These are phyloP conservation scores for Aspergillus biplanus DNA, from an alignment of 495 filamentous ascomycete species.

Conservation along the genomic window DNA sequence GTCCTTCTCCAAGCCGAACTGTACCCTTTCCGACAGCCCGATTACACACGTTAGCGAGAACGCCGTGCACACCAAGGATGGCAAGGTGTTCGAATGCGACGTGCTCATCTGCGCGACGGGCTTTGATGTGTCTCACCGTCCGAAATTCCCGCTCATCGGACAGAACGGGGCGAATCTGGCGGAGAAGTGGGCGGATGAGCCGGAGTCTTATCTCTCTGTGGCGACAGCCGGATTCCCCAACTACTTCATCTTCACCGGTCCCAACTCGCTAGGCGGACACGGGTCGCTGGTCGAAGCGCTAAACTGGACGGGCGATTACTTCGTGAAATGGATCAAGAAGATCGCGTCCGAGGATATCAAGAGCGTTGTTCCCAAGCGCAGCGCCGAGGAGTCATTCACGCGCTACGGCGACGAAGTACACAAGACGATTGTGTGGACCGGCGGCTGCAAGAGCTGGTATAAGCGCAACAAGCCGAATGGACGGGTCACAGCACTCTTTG, in stretches of 20 bases:
- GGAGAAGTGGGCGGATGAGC: constrained; percentile 37
- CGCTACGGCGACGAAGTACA: constrained; percentile 46
- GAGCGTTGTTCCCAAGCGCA: constrained; percentile 42
- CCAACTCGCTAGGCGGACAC: constrained; percentile 40
- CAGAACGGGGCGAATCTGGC: constrained; percentile 37
- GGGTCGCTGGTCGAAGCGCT: constrained; percentile 51
- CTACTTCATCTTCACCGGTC: constrained; percentile 41
- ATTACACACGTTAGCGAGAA: constrained; percentile 39
- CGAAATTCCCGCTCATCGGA: constrained; percentile 42
- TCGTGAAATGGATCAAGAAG: constrained; percentile 53
- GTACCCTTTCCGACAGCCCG: constrained; percentile 27
- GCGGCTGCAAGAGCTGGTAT: constrained; percentile 52
- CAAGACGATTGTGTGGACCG: constrained; percentile 50
- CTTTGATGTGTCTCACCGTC: constrained; percentile 50
- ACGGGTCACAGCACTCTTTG: constrained; percentile 47
- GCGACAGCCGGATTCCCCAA: constrained; percentile 35
- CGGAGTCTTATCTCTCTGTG: constrained; percentile 34
- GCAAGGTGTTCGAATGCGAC: constrained; percentile 50
- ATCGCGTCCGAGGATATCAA: constrained; percentile 52
- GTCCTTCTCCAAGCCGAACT: constrained; percentile 38
- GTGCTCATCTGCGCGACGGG: constrained; percentile 54
- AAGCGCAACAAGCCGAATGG: constrained; percentile 46
- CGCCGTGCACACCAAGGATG: constrained; percentile 47
- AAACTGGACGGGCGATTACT: constrained; percentile 54
- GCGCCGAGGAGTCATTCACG: constrained; percentile 46